Evolutionary conservation across 352 stramenopile species (phyloP).

Genomic region (Phytophthora fragariae): DNA sequence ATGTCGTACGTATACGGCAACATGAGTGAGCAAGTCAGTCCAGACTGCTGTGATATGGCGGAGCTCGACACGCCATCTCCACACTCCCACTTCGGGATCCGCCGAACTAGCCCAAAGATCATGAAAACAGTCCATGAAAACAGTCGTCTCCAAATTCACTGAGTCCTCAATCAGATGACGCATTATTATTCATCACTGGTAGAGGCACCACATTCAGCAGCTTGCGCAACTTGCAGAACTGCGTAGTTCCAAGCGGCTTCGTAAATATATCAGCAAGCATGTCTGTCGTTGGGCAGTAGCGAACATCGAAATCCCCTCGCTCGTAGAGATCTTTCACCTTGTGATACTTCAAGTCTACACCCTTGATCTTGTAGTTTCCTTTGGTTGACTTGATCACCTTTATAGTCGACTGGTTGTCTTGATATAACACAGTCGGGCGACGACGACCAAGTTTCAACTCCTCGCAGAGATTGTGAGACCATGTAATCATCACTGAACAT

Average conservation of each 20-base stretch:
- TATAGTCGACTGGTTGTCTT: slow-evolving; percentile 19
- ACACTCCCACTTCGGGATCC: too few species aligned
- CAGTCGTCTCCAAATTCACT: slow-evolving; percentile 90
- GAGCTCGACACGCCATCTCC: too few species aligned
- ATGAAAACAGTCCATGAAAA: slow-evolving; percentile 68
- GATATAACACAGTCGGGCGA: slow-evolving; percentile 12
- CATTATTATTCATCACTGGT: not conserved
- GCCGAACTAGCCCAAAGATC: too few species aligned
- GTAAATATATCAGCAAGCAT: slow-evolving; percentile 24
- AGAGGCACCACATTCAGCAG: slow-evolving; percentile 11
- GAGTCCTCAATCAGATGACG: too few species aligned
- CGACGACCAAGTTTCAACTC: slow-evolving; percentile 7
- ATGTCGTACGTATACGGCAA: too few species aligned
- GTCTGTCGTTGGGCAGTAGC: slow-evolving; percentile 14
- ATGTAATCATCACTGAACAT: too few species aligned
- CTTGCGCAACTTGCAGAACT: slow-evolving; percentile 11
- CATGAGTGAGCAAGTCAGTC: too few species aligned
- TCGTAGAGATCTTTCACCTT: slow-evolving; percentile 9
- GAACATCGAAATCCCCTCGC: slow-evolving; percentile 10
- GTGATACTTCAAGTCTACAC: too few species aligned
- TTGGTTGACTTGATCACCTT: slow-evolving; percentile 10
- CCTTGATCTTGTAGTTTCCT: slow-evolving; percentile 1
- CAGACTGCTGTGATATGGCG: too few species aligned
- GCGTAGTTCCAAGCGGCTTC: slow-evolving; percentile 7
- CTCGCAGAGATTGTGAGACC: slow-evolving; percentile 12